Percentiles rank a stretch among this genome's conserved stretches.
These are phyloP conservation scores for Diospyros lotus DNA, from an alignment of 148 eudicot species.

Conservation along the genomic window DNA sequence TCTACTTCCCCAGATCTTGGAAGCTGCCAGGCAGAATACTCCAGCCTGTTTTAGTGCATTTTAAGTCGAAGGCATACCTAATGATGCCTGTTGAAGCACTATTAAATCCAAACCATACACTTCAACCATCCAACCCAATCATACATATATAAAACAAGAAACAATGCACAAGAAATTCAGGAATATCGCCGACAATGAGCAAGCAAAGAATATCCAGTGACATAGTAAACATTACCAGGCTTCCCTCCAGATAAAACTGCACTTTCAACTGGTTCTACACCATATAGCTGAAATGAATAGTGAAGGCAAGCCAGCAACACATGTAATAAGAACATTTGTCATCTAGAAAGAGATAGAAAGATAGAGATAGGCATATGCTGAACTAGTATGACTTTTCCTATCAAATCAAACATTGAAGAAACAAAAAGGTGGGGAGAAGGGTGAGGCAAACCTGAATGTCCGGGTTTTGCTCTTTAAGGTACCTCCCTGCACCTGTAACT, in stretches of 20 bases:
- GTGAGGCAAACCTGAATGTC: slow-evolving; percentile 48
- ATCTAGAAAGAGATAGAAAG: not conserved
- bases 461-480: slow-evolving; percentile 75
- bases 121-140: not conserved
- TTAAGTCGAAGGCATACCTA: not conserved
- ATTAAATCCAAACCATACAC: not conserved
- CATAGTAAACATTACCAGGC: slow-evolving; percentile 43
- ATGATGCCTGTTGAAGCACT: not conserved
- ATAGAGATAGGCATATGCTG: not conserved
- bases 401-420: not conserved
- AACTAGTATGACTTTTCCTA: not conserved
- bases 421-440: no score
- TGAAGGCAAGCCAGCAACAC: not conserved
- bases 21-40: not conserved
- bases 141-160: not conserved
- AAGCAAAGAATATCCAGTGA: not conserved
- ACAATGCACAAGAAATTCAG: not conserved
- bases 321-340: not conserved
- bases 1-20: not conserved
- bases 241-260: slow-evolving; percentile 75
- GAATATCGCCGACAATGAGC: not conserved
- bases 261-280: slow-evolving; percentile 88
- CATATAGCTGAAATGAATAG: slow-evolving; percentile 45
- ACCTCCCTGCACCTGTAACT: slow-evolving; percentile 78
- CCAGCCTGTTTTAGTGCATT: not conserved